Conservation (phyloP, 306 rosid genomes). For the Quillaja saponaria region DNA sequence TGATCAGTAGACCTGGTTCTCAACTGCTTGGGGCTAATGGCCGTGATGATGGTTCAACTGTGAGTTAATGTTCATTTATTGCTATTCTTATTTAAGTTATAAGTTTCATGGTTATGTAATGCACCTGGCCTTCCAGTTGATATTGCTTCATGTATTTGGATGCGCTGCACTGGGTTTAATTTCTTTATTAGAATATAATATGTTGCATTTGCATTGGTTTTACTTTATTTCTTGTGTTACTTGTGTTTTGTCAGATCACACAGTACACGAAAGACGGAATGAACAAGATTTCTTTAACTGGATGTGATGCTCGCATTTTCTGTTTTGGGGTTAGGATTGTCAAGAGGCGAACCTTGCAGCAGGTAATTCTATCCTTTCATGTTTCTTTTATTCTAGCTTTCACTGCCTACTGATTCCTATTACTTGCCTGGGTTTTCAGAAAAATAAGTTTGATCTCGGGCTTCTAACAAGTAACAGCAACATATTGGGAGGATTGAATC, state of each 20-base stretch:
- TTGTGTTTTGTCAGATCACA: slow-evolving; percentile 71
- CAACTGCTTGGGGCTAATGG: slow-evolving; percentile 97
- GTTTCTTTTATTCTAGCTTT: not conserved
- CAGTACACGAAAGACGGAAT: slow-evolving; percentile 76
- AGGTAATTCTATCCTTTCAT: slow-evolving; percentile 57
- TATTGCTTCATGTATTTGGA: not conserved
- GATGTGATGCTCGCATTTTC: slow-evolving; percentile 83
- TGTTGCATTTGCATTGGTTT: slow-evolving; percentile 22
- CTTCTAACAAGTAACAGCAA: no score
- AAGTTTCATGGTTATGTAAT: not conserved
- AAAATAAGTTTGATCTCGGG: no score
- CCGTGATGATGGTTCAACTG: slow-evolving; percentile 98
- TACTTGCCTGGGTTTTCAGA: no score
- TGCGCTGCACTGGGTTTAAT: slow-evolving; percentile 14
- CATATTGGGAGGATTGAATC: no score
- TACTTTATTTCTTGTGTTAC: slow-evolving; percentile 11
- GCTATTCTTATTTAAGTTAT: not conserved
- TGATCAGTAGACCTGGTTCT: slow-evolving; percentile 86
- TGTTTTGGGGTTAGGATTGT: slow-evolving; percentile 96
- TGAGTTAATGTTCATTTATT: slow-evolving; percentile 49
- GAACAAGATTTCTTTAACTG: slow-evolving; percentile 84
- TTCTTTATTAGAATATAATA: not conserved
- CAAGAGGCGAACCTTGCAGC: slow-evolving; percentile 70
- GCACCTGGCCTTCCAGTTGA: slow-evolving; percentile 14
- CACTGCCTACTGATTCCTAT: no score